Percentiles rank a stretch among this genome's conserved stretches.
phyloP scores from a whole-genome alignment of 306 rosid species.

The Mucuna pruriens region DNA sequence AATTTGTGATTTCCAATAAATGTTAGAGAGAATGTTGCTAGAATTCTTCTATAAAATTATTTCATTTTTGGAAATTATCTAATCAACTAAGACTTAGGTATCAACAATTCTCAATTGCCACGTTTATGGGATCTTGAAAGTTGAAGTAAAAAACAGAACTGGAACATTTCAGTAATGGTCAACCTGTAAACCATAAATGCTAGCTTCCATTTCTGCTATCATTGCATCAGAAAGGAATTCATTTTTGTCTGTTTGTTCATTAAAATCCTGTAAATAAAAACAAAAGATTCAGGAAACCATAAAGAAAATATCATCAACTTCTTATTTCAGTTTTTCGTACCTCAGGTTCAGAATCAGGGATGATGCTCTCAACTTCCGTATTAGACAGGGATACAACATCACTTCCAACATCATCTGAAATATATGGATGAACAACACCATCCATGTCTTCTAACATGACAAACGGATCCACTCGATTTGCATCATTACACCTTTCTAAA shows the following conservation, averaged over 20 bases:
- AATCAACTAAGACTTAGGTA: conserved; percentile 10
- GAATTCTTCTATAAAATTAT: not conserved
- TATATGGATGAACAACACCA: conserved; percentile 34
- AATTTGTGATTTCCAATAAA: no score
- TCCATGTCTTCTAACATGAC: conserved; percentile 32
- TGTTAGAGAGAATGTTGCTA: no score
- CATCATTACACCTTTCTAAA: conserved; percentile 39
- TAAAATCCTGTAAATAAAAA: conserved; percentile 60
- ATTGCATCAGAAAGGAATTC: conserved; percentile 66
- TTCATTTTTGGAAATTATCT: not conserved
- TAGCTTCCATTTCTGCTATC: conserved; percentile 87
- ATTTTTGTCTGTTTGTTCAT: conserved; percentile 50
- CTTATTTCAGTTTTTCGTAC: conserved; percentile 48
- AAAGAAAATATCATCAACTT: conserved; percentile 26
- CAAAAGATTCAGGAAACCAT: conserved; percentile 25
- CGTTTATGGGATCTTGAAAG: conserved; percentile 19
- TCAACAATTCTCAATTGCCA: conserved; percentile 21
- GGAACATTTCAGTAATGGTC: conserved; percentile 41
- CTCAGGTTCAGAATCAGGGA: conserved; percentile 64
- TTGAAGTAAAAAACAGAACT: conserved; percentile 22
- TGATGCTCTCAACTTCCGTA: conserved; percentile 55
- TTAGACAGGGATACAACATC: conserved; percentile 50
- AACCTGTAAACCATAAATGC: conserved; percentile 85
- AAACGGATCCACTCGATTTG: conserved; percentile 36
- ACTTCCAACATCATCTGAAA: conserved; percentile 43